phyloP scores from a whole-genome alignment of 768 basidiomycete species.

The Termitomyces sp. region DNA sequence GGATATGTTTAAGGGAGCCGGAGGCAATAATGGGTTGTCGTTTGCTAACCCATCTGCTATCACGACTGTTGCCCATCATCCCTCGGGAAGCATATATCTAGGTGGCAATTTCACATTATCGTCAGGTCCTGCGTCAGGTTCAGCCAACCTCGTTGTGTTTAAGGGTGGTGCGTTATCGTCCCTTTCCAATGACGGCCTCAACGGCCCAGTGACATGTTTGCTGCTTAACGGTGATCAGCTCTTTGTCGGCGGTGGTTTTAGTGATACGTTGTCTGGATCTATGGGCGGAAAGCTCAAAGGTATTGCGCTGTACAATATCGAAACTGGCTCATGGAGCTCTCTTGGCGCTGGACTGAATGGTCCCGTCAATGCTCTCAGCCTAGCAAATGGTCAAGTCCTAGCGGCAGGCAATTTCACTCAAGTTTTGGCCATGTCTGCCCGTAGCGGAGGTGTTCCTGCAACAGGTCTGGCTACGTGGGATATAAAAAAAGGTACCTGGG shows the following conservation, averaged over 20 bases:
- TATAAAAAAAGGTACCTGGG: conserved; percentile 54
- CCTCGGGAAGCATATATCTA: conserved; percentile 61
- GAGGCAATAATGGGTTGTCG: conserved; percentile 32
- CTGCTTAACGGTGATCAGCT: conserved; percentile 57
- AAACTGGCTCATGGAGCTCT: conserved; percentile 57
- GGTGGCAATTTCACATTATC: conserved; percentile 72
- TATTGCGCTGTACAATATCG: conserved; percentile 68
- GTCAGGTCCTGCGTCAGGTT: conserved; percentile 46
- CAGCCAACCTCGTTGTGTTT: conserved; percentile 70
- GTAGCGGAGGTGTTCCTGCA: conserved; percentile 27
- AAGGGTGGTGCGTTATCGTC: conserved; percentile 49
- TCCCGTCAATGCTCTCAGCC: conserved; percentile 53
- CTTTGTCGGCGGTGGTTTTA: conserved; percentile 88
- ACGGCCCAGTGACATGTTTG: conserved; percentile 71
- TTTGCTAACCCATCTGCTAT: conserved; percentile 33
- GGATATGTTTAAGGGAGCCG: conserved; percentile 56
- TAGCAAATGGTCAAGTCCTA: conserved; percentile 46
- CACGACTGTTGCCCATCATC: conserved; percentile 55
- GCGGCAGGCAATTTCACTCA: conserved; percentile 75
- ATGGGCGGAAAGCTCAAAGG: conserved; percentile 47
- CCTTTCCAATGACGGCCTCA: conserved; percentile 64
- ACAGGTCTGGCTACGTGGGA: conserved; percentile 80
- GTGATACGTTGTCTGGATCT: conserved; percentile 53
- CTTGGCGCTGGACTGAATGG: conserved; percentile 77
- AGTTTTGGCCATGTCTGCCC: conserved; percentile 25